phyloP scores from a whole-genome alignment of 2,329 filamentous ascomycete species.

The Fusarium citri region DNA sequence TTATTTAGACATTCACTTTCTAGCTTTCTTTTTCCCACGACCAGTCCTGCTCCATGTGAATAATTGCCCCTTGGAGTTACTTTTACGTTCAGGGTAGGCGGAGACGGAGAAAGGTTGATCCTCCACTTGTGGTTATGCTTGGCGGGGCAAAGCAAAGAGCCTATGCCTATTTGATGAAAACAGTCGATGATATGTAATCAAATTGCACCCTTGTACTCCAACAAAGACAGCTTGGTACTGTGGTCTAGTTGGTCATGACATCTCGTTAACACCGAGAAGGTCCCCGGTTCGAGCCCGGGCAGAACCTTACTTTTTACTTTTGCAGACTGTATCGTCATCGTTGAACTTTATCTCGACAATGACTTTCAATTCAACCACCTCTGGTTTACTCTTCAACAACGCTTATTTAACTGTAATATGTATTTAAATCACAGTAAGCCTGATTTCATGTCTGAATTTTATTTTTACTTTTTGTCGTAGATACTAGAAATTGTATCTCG shows the following conservation, averaged over 20 bases:
- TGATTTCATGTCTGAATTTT: too few species aligned
- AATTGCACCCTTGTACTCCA: fast-evolving
- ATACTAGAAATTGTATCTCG: fast-evolving
- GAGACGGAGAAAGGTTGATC: background rate
- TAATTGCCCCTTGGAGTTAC: too few species aligned
- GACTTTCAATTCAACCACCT: too few species aligned
- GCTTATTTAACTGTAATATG: background rate
- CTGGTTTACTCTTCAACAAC: fast-evolving
- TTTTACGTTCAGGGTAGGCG: background rate
- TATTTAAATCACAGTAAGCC: background rate
- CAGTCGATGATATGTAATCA: fast-evolving
- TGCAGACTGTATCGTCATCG: background rate
- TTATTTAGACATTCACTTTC: too few species aligned
- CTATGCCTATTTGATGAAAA: background rate
- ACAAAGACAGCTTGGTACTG: background rate
- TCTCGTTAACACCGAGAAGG: background rate
- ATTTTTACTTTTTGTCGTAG: background rate
- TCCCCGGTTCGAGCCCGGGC: background rate
- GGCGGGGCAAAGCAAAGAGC: fast-evolving
- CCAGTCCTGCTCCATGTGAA: too few species aligned
- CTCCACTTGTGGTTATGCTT: fast-evolving
- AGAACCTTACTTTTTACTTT: background rate
- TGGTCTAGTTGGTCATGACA: background rate
- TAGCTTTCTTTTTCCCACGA: fast-evolving
- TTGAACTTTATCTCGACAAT: background rate